Evolutionary conservation across 352 stramenopile species (phyloP), one percentile per base, ranked within the genome.

Genomic region (Globisporangium solare): DNA sequence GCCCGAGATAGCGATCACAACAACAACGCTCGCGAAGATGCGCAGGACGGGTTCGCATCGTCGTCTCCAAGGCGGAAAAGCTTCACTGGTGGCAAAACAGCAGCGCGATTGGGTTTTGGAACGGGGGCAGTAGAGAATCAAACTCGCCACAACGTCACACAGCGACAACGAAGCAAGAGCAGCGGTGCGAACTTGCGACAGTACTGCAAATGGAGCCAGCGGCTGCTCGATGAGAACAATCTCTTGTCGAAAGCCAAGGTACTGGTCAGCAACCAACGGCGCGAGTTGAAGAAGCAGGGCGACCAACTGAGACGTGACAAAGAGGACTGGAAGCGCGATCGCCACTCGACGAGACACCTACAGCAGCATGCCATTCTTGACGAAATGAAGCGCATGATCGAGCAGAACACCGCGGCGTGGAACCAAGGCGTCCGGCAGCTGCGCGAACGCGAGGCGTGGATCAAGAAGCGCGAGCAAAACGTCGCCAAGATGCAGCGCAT

Each of bases 341-440:
- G 64, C 56, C 50, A 53, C 17, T 20, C 10, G 6, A 49, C 39
- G 12, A 53, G 54, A 20, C 50, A 57, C 18, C 35, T 32, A 7
- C 41, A 58, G 17, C 46, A 61, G 20, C 66, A 67, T 52, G 67
- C 68, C 20, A 73, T 86, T 43, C 58, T 83, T 27, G 63, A 67
- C 5, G 74, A 89, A 48, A 80, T 86, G 64, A 83, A 82, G 51
- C 62, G 63, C 3, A 86, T 87, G 67, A 80, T 87, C 42, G 74
- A 89, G 51, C 66, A 86, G 71, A 77, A 73, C 27, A 71, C 70
- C 20, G 62, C 66, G 0, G 66, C 69, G 20, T 82, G 75, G 75
- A 83, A 71, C 47, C 53, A 75, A 47, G 71, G 61, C n/a, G 71
- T 74, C 61, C 35, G 54, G 21, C 79, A 83, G n/a, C 24, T 86